These are phyloP conservation scores for Naganishia sp. DNA, from an alignment of 1,284 basidiomycete genomes.

Conservation along the genomic window DNA sequence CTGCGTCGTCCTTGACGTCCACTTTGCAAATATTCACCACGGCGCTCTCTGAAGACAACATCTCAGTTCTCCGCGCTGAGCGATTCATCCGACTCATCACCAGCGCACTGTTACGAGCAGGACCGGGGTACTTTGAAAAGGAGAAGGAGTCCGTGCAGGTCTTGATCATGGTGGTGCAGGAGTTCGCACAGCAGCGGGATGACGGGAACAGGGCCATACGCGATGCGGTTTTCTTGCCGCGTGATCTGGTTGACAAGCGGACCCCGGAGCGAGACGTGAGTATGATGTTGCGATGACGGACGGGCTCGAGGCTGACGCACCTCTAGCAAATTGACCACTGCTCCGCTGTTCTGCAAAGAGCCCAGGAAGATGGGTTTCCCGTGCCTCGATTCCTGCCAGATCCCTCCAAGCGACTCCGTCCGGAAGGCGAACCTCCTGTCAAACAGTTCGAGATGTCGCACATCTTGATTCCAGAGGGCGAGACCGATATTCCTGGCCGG, in stretches of 20 bases:
- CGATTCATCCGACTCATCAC: constrained; percentile 80
- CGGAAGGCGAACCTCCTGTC: constrained; percentile 51
- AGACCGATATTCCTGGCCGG: constrained; percentile 61
- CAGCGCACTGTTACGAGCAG: constrained; percentile 79
- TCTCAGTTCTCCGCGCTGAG: constrained; percentile 80
- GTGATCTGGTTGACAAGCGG: constrained; percentile 33
- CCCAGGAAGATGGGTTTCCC: constrained; percentile 6
- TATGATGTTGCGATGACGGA: neutral
- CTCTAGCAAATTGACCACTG: constrained; percentile 31
- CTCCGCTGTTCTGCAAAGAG: constrained; percentile 19
- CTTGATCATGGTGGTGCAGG: constrained; percentile 37
- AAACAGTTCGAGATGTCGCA: constrained; percentile 14
- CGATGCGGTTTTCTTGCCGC: constrained; percentile 40
- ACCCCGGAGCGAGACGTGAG: constrained; percentile 31
- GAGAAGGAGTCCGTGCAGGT: constrained; percentile 41
- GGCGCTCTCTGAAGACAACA: constrained; percentile 86
- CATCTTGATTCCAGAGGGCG: constrained; percentile 50
- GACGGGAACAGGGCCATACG: constrained; percentile 1
- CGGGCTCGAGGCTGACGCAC: neutral
- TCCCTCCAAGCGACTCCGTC: constrained; percentile 63
- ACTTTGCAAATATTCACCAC: constrained; percentile 77
- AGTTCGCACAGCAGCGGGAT: constrained; percentile 11
- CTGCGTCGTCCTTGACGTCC: constrained; percentile 70
- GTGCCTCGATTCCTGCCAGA: constrained; percentile 59
- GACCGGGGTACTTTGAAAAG: constrained; percentile 44